Evolutionary conservation across 805 yeast genomes (phyloP), one percentile per base, ranked within the genome.

Genomic region (Clavispora fructus): DNA sequence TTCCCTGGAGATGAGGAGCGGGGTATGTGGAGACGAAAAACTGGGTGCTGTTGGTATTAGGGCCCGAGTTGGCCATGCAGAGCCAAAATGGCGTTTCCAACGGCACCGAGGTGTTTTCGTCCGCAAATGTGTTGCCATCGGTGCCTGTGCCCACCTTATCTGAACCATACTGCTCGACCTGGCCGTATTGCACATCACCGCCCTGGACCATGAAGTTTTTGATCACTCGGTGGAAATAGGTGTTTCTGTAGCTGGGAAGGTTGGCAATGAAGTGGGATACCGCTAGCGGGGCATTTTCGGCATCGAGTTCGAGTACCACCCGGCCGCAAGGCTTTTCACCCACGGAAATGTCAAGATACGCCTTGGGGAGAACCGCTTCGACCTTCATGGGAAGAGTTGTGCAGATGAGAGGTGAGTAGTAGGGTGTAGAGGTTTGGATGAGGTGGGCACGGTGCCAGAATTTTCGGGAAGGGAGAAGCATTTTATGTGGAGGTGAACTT

Each of bases 161-260:
- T 12, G 56, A 45, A 1, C 65, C 65, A 47, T 69, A 67, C 8
- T 30, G 26, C 9, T 39, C 43, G 6, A 49, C 54, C 3, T 68
- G 62, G 8, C 79, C 80, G 57, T 69, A 61, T 1, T 64, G 59
- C 2, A 76, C 57, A 57, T 83, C 87, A 35, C 91, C 91, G 4
- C 80, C 82, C 61, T 85, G 91, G 14, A 85, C 65, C 71, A 84
- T 78, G 57, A 86, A 86, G 59, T 82, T 85, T 57, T 78, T 81
- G 43, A 85, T 69, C 2, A 83, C 78, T 45, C 87, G 68, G 54
- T 83, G 85, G 61, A 87, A 83, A 35, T 62, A 67, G 35, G 74
- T 78, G 17, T 68, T 60, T 49, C 74, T 68, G 46, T 69, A 77
- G 1, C 69, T 54, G 14, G 73, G 55, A 6, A 41, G 44, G 13